Base-by-base conservation (phyloP, 2,329 filamentous ascomycete genomes). In the Thielaviopsis populi region DNA sequence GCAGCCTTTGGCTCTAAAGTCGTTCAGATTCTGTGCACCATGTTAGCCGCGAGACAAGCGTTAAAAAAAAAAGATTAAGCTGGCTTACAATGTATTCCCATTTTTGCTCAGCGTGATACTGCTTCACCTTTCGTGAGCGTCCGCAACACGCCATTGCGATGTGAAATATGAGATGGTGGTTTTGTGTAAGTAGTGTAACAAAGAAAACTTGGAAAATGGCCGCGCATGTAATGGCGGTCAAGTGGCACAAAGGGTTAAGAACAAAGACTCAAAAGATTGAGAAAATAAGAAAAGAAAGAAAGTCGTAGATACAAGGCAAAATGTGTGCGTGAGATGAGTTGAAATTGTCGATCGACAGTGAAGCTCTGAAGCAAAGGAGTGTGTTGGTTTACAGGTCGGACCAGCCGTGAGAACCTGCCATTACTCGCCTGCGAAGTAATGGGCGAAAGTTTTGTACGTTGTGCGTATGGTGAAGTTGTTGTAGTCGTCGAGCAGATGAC, bases 21-120 rank as follows among this genome's bases (percentile, higher is more conserved):
- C 92, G 65, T 77, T 73, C 62, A 82, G 75, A 69, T 75, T 83
- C 67, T 68, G 33, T 10, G 22, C 3, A 11, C 13, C 4, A 22
- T n/a, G 24, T 62, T 59, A 59, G 59, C 43, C n/a, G 75, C 75
- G 62, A 42, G 7, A 40, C 19, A 7, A 5, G 10, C 15, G 13
- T 17, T 50, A 66, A 40, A 33, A 19, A 50, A n/a, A 30, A 11
- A 22, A 8, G 61, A n/a, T 66, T 43, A 13, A 48, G 46, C 10
- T 17, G 10, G 19, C 86, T 72, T 76, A 90, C 88, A 72, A 97
- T 91, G 73, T 91, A 95, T 71, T 91, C 89, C 92, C 92, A 97
- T 79, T 91, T 88, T 76, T 94, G 89, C 75, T 96, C 92, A 66
- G 88, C 85, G 67, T 83, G 80, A 67, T 92, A 81, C 67, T 86